Evolutionary conservation across 352 stramenopile genomes (phyloP), one percentile per base, ranked within the genome.

Genomic region (Globisporangium echinulatum): DNA sequence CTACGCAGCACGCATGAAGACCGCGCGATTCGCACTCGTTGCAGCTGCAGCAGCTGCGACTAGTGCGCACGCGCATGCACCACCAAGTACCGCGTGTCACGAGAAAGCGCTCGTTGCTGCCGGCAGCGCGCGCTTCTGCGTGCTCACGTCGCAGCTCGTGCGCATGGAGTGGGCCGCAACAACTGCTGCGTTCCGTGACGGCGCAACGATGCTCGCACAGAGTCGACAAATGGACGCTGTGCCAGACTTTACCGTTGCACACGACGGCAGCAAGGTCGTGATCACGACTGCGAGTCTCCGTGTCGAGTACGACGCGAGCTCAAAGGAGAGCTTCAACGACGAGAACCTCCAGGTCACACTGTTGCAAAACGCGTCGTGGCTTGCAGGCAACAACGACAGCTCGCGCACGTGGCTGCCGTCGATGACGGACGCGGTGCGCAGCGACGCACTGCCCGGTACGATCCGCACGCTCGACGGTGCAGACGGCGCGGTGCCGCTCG

Each of bases 401-500:
- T 1, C 47, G 17, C 38, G 15, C 14, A 42, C 14, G 47, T 71
- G 68, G 64, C 49, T 56, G 54, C 64, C 58, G 37, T 77, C 60
- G 4, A 56, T 59, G 49, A 74, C 60, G 0, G 65, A 70, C 51
- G 48, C 58, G 8, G 62, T 59, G 17, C 61, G 55, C 62, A 47
- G 42, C 11, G 53, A 69, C 49, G 58, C 66, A 38, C 49, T 70
- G 19, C 68, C 63, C 9, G 73, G 73, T 10, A 79, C 73, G 39
- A 61, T 82, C 15, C 62, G 71, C 10, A 78, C 68, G 17, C 71
- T 82, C 6, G 73, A 82, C 36, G 61, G 61, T 4, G 53, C 61
- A 14, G 69, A 74, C 19, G 71, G 71, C 42, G 15, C 63, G 7
- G 58, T 68, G 3, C 54, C 54, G 11, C 65, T 82, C 7, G 65